A percentile compares a stretch with the other conserved stretches of the same genome.
These are phyloP conservation scores for Arctostaphylos glauca DNA, from an alignment of 148 eudicot genomes.

Conservation along the genomic window DNA sequence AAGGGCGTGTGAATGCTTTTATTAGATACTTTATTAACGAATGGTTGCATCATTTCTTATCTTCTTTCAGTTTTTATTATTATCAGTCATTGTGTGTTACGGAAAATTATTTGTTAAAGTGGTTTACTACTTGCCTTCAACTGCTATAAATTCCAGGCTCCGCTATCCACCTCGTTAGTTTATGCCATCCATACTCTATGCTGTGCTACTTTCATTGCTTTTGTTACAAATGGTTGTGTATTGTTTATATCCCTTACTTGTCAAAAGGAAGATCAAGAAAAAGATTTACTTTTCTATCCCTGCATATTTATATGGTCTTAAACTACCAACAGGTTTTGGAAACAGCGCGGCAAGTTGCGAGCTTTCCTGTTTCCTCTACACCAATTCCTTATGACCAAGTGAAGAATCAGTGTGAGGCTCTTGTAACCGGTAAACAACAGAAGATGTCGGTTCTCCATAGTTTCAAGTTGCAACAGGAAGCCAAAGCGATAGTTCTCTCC, in stretches of 20 bases:
- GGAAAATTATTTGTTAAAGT: too few relatives aligned
- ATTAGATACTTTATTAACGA: too few relatives aligned
- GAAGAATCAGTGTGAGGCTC: constrained; percentile 83
- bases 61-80: too few relatives aligned
- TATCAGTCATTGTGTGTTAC: too few relatives aligned
- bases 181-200: not conserved
- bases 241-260: not conserved
- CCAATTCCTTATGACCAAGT: constrained; percentile 77
- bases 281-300: not conserved
- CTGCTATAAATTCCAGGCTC: too few relatives aligned
- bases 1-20: too few relatives aligned
- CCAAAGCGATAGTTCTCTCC: constrained; percentile 49
- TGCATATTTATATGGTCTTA: constrained; percentile 1
- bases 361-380: constrained; percentile 50
- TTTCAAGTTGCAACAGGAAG: constrained; percentile 51
- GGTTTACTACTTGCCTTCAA: too few relatives aligned
- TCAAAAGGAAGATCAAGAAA: not conserved
- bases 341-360: constrained; percentile 83
- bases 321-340: constrained; percentile 57
- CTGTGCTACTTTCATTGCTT: not conserved
- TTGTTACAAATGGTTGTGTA: not conserved
- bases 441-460: constrained; percentile 84
- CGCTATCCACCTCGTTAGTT: not conserved
- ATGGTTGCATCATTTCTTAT: too few relatives aligned
- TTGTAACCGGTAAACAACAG: constrained; percentile 73